Percentiles rank a stretch among this genome's conserved stretches.
Evolutionary conservation across 495 filamentous ascomycete genomes (phyloP).

Genomic region (Penicillium verhagenii): DNA sequence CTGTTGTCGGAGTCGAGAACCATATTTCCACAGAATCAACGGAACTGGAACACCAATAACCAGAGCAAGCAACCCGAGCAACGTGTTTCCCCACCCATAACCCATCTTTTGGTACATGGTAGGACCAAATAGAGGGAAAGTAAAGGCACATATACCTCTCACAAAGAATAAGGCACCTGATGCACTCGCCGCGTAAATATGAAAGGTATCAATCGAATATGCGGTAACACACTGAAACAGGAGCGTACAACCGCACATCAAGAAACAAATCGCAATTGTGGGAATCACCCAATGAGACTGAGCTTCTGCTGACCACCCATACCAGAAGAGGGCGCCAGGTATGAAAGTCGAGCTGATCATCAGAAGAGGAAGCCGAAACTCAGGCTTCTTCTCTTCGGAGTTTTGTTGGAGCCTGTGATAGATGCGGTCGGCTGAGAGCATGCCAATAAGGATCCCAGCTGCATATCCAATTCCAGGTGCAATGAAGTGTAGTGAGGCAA

Average conservation of each 20-base stretch:
- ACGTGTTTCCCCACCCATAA: constrained; percentile 46
- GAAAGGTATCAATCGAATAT: constrained; percentile 60
- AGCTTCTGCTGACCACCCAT: constrained; percentile 42
- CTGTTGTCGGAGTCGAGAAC: neutral
- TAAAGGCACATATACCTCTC: constrained; percentile 37
- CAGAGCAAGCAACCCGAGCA: constrained; percentile 45
- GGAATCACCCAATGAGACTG: constrained; percentile 53
- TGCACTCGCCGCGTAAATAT: constrained; percentile 51
- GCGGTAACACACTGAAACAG: constrained; percentile 55
- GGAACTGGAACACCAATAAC: constrained; percentile 13
- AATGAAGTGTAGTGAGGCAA: constrained; percentile 39
- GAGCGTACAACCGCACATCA: constrained; percentile 52
- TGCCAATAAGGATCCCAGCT: constrained; percentile 50
- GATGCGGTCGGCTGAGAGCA: constrained; percentile 33
- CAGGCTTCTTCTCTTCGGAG: constrained; percentile 11
- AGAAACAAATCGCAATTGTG: constrained; percentile 48
- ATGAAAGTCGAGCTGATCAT: constrained; percentile 9
- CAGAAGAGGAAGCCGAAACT: constrained; percentile 20
- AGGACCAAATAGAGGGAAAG: constrained; percentile 42
- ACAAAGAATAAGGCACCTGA: constrained; percentile 45
- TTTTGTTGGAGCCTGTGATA: constrained; percentile 10
- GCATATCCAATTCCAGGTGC: constrained; percentile 56
- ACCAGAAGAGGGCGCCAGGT: constrained; percentile 39
- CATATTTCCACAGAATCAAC: constrained; percentile 36
- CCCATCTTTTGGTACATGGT: constrained; percentile 32